Evolutionary conservation across 1,139 yeast genomes (phyloP).

Genomic region (Yamadazyma kanchanaburiensis): DNA sequence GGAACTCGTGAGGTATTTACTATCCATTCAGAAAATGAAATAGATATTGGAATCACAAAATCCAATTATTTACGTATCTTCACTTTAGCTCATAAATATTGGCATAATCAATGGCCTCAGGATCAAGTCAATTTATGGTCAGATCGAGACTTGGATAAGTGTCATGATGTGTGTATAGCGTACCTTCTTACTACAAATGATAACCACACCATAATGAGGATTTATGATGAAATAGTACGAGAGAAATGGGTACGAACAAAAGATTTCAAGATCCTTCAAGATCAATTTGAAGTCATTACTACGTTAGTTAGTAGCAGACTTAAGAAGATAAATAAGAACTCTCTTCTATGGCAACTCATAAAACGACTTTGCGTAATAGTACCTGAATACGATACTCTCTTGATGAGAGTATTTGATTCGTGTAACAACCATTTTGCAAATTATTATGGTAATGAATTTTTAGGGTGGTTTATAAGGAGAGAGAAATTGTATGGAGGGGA

Average conservation of each 20-base stretch:
- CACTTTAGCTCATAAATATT: conserved; percentile 30
- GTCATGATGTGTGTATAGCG: conserved; percentile 26
- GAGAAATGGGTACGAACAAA: conserved; percentile 10
- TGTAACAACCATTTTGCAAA: conserved; percentile 38
- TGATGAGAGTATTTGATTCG: conserved; percentile 25
- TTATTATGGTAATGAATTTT: conserved; percentile 35
- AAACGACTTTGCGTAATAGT: conserved; percentile 24
- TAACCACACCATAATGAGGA: conserved; percentile 29
- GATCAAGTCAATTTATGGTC: not conserved
- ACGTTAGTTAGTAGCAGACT: conserved; percentile 32
- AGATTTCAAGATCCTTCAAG: conserved; percentile 10
- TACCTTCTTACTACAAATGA: conserved; percentile 40
- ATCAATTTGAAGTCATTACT: conserved; percentile 30
- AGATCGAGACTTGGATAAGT: not conserved
- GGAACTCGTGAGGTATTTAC: conserved; percentile 3
- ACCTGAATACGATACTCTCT: conserved; percentile 4
- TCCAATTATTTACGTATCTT: conserved; percentile 27
- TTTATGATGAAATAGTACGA: conserved; percentile 26
- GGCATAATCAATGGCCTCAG: conserved; percentile 22
- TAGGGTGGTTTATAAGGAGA: conserved; percentile 27
- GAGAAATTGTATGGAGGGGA: conserved; percentile 5
- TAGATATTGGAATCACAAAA: conserved; percentile 37
- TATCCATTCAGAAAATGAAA: conserved; percentile 14
- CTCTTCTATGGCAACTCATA: conserved; percentile 37
- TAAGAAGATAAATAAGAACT: conserved; percentile 39